phyloP scores from a whole-genome alignment of 495 filamentous ascomycete genomes.

The Daldinia grandis region DNA sequence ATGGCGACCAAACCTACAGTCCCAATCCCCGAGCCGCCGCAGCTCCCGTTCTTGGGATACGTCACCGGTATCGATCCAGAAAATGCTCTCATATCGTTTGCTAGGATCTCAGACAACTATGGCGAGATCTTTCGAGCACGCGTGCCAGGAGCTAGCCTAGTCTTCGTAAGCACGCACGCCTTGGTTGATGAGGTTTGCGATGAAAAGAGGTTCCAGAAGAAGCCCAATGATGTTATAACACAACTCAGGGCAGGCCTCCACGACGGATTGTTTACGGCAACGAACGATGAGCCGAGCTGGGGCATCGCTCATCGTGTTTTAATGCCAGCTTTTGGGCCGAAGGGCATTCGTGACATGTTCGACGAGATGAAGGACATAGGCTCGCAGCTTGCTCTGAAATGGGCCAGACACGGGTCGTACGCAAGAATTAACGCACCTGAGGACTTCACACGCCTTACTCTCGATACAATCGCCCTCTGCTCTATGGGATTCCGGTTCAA shows the following conservation, averaged over 20 bases:
- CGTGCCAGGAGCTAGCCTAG: constrained; percentile 28
- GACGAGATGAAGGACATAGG: constrained; percentile 75
- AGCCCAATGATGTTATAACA: constrained; percentile 33
- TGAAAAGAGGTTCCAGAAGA: constrained; percentile 52
- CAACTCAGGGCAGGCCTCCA: constrained; percentile 61
- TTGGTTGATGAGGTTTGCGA: constrained; percentile 69
- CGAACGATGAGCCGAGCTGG: constrained; percentile 65
- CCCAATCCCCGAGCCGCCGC: constrained; percentile 44
- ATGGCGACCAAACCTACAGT: constrained; percentile 2
- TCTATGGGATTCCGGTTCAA: constrained; percentile 76
- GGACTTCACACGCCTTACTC: constrained; percentile 72
- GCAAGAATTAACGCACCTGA: constrained; percentile 61
- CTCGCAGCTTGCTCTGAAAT: constrained; percentile 70
- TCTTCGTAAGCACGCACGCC: constrained; percentile 59
- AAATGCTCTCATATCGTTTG: constrained; percentile 31
- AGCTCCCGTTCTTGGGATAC: constrained; percentile 45
- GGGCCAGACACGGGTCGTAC: constrained; percentile 66
- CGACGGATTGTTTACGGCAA: constrained; percentile 67
- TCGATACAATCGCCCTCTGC: constrained; percentile 74
- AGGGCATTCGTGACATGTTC: constrained; percentile 68
- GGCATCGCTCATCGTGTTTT: constrained; percentile 67
- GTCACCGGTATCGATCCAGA: constrained; percentile 43
- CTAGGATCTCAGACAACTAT: constrained; percentile 35
- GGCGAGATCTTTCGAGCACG: constrained; percentile 41
- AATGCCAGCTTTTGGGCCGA: constrained; percentile 70